Conservation (phyloP, 352 stramenopile genomes). For the Phytophthora megakarya region DNA sequence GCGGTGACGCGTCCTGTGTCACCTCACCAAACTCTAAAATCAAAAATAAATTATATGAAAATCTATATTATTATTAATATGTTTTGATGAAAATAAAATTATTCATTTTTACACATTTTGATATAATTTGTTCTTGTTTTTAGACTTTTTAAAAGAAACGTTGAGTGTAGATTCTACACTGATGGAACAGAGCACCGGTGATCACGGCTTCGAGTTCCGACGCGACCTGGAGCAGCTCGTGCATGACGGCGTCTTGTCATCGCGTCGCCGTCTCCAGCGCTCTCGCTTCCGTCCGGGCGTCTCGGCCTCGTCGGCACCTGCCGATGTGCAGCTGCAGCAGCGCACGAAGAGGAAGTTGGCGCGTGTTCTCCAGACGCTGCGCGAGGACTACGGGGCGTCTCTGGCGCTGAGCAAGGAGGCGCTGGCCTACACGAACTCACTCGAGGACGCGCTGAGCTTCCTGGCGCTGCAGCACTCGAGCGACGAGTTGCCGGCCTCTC, state of each 20-base stretch:
- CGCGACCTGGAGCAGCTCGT: constrained; percentile 55
- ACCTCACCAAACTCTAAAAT: no score
- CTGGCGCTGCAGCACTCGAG: constrained; percentile 62
- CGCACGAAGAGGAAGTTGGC: constrained; percentile 62
- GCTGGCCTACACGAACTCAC: constrained; percentile 60
- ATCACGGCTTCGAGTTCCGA: constrained; percentile 63
- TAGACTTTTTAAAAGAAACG: no score
- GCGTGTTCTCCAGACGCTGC: constrained; percentile 47
- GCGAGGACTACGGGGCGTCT: constrained; percentile 53
- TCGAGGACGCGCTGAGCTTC: constrained; percentile 74
- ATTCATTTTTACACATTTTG: no score
- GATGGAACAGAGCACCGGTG: no score
- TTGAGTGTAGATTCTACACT: no score
- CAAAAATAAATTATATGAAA: no score
- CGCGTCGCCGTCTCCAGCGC: constrained; percentile 39
- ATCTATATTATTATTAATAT: no score
- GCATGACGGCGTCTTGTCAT: constrained; percentile 45
- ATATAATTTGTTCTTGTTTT: no score
- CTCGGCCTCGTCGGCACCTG: constrained; percentile 17
- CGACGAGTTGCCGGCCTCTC: constrained; percentile 49
- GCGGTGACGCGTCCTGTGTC: no score
- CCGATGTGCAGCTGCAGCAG: constrained; percentile 51
- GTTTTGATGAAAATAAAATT: no score
- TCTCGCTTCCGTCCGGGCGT: constrained; percentile 58
- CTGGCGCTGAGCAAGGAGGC: constrained; percentile 42